Percentiles rank a stretch among this genome's conserved stretches.
phyloP scores from a whole-genome alignment of 306 rosid genomes.

The Ochetophila trinervis region DNA sequence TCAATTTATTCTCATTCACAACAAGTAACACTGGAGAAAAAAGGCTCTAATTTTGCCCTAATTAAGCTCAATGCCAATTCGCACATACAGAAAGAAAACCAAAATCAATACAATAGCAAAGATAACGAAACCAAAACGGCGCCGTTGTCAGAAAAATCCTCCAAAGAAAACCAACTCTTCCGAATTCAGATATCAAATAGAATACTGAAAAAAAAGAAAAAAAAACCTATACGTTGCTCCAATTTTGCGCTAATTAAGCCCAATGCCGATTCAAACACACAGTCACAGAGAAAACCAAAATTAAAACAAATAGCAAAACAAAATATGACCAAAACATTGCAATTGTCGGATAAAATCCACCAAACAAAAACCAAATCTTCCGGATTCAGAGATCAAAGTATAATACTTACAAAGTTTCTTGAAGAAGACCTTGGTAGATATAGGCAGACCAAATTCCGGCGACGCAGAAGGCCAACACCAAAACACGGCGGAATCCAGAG shows the following conservation, averaged over 20 bases:
- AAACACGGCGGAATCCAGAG: slow-evolving; percentile 67
- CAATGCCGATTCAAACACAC: neutral
- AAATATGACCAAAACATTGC: neutral
- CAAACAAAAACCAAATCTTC: neutral
- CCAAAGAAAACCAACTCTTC: neutral
- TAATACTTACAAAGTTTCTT: slow-evolving; percentile 75
- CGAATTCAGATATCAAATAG: no score
- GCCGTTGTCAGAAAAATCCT: neutral
- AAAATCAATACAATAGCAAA: no score
- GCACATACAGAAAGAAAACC: no score
- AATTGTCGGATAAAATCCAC: slow-evolving; percentile 1
- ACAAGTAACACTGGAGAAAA: neutral
- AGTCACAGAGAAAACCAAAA: no score
- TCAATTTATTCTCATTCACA: neutral
- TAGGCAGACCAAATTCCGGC: slow-evolving; percentile 95
- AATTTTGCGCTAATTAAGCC: neutral
- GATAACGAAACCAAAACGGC: neutral
- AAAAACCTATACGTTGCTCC: no score
- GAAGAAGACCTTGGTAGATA: slow-evolving; percentile 93
- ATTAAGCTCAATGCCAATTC: neutral
- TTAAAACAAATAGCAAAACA: no score
- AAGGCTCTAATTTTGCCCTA: neutral
- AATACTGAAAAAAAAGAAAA: no score
- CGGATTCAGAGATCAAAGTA: slow-evolving; percentile 1
- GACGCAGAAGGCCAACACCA: slow-evolving; percentile 74